Evolutionary conservation across 2,329 filamentous ascomycete genomes (phyloP).

Genomic region (Lasiodiplodia citricola): DNA sequence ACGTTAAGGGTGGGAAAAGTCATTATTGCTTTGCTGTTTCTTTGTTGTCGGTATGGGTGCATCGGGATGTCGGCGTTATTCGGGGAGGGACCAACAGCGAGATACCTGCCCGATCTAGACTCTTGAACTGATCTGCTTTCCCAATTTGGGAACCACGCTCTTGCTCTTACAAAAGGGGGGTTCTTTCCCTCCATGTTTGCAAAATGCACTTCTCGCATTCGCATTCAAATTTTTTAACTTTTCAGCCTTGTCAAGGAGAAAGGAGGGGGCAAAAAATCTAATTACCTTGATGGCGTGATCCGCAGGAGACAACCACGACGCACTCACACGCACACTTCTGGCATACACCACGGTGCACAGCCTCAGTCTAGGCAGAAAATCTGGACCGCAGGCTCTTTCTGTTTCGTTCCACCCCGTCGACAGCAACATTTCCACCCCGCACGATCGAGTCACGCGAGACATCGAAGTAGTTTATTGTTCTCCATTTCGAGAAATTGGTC

Average conservation of each 20-base stretch:
- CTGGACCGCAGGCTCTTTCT: neutral
- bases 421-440: neutral
- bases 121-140: neutral
- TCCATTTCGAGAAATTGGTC: neutral
- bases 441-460: conserved; percentile 1
- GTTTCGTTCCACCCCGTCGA: neutral
- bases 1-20: neutral
- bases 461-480: neutral
- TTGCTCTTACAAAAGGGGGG: neutral
- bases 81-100: neutral
- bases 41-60: neutral
- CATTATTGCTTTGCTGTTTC: neutral
- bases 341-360: conserved; percentile 2
- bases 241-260: neutral
- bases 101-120: conserved; percentile 10
- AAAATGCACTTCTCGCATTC: neutral
- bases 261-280: neutral
- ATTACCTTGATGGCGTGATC: conserved; percentile 17
- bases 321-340: neutral
- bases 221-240: neutral
- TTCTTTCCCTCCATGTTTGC: neutral
- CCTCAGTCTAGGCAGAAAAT: neutral
- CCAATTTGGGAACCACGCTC: neutral
- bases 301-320: conserved; percentile 12
- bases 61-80: conserved; percentile 3